phyloP scores from a whole-genome alignment of 176 grass and related monocot genomes.

The Elymus sibiricus region DNA sequence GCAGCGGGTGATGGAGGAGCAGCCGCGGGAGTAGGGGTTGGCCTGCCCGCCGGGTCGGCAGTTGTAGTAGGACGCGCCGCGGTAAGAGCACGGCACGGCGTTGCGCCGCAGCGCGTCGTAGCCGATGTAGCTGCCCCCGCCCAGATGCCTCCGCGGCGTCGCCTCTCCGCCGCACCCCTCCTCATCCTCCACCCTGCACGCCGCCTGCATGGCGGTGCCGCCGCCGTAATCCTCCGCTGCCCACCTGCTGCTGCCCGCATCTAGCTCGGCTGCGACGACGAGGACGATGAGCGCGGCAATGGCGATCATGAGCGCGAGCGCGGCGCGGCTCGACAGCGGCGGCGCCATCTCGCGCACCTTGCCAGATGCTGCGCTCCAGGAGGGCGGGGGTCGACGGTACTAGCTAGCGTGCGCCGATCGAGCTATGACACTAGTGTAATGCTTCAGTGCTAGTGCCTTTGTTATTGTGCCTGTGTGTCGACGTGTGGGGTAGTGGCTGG shows the following conservation, averaged over 20 bases:
- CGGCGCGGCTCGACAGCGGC: background rate
- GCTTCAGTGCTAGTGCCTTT: too few species aligned
- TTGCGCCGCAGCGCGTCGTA: constrained; percentile 38
- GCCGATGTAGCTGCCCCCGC: constrained; percentile 28
- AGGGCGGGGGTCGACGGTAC: background rate
- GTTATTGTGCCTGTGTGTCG: background rate
- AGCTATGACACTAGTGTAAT: background rate
- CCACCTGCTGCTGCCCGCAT: background rate
- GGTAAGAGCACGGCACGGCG: constrained; percentile 35
- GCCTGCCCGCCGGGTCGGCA: constrained; percentile 41
- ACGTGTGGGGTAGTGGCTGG: background rate
- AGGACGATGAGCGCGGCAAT: background rate
- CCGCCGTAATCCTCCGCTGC: background rate
- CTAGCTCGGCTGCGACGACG: background rate
- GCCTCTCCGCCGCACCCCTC: background rate
- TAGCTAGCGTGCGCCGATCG: background rate
- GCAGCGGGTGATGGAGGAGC: constrained; percentile 46
- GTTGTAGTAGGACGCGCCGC: constrained; percentile 56
- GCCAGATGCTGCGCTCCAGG: background rate
- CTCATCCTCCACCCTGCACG: constrained; percentile 23
- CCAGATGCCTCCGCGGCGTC: constrained; percentile 35
- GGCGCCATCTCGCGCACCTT: constrained; percentile 10
- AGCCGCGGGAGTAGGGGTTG: constrained; percentile 51
- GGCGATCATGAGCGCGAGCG: background rate
- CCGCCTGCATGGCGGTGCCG: background rate